These are phyloP conservation scores for Saturnispora gosingensis DNA, from an alignment of 805 yeast species.

Conservation along the genomic window DNA sequence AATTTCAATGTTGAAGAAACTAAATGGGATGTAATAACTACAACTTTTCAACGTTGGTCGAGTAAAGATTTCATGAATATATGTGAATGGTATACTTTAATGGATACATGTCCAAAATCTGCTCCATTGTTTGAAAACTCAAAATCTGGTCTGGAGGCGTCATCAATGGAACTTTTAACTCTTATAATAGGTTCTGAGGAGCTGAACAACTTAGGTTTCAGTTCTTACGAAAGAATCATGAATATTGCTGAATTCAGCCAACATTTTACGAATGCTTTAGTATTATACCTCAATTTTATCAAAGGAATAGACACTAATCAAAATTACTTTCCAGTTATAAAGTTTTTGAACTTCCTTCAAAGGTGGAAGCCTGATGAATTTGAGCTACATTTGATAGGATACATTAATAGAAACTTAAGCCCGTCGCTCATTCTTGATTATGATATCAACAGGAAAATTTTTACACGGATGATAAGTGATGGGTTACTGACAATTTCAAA, in stretches of 20 bases:
- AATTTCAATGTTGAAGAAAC: slow-evolving; percentile 9
- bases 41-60: slow-evolving; percentile 16
- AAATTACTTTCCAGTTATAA: slow-evolving; percentile 7
- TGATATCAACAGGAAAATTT: slow-evolving; percentile 28
- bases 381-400: slow-evolving; percentile 15
- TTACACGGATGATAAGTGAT: slow-evolving; percentile 30
- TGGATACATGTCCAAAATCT: neutral
- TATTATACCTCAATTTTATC: slow-evolving; percentile 20
- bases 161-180: neutral
- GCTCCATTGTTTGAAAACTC: neutral
- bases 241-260: slow-evolving; percentile 27
- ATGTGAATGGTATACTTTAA: neutral
- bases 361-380: slow-evolving; percentile 32
- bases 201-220: slow-evolving; percentile 19
- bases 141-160: neutral
- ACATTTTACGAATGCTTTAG: slow-evolving; percentile 19
- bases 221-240: slow-evolving; percentile 22
- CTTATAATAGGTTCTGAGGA: slow-evolving; percentile 14
- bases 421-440: slow-evolving; percentile 29
- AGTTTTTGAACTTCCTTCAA: slow-evolving; percentile 25
- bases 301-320: slow-evolving; percentile 14
- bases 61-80: neutral
- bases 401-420: slow-evolving; percentile 21
- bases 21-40: slow-evolving; percentile 12
- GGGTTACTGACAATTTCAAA: slow-evolving; percentile 29